Evolutionary conservation across 1,284 basidiomycete genomes (phyloP).

Genomic region (Cyathus olla): DNA sequence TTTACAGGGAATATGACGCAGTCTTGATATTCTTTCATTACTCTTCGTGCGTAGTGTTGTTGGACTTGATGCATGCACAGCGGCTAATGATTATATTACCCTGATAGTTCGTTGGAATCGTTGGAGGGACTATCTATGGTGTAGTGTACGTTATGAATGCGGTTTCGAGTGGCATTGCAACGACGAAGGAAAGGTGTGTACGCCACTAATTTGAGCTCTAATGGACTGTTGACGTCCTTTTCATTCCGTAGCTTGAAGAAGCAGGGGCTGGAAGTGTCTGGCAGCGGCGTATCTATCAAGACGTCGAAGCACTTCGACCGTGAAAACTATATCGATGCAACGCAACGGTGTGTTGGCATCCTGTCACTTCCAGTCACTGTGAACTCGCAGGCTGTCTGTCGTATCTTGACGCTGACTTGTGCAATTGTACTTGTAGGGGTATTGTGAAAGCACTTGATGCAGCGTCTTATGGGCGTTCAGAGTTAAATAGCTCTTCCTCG

Average conservation of each 20-base stretch:
- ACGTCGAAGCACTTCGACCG: slow-evolving; percentile 67
- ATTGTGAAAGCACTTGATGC: slow-evolving; percentile 52
- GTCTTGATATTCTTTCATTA: too few species aligned
- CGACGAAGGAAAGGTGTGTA: slow-evolving; percentile 61
- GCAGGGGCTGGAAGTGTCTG: slow-evolving; percentile 65
- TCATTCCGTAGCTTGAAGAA: slow-evolving; percentile 57
- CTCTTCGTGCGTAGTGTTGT: too few species aligned
- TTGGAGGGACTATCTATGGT: slow-evolving; percentile 55
- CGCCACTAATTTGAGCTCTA: background rate
- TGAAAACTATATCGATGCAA: slow-evolving; percentile 76
- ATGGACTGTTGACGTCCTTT: background rate
- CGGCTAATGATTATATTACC: too few species aligned
- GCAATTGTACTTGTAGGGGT: slow-evolving; percentile 34
- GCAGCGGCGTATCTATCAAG: slow-evolving; percentile 71
- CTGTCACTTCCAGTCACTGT: background rate
- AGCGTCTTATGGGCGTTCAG: slow-evolving; percentile 40
- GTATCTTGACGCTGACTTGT: background rate
- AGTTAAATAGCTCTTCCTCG: background rate
- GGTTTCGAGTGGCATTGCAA: slow-evolving; percentile 51
- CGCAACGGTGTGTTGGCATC: slow-evolving; percentile 65
- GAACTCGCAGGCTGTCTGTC: background rate
- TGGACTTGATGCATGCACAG: too few species aligned
- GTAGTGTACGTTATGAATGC: slow-evolving; percentile 45
- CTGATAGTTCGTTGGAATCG: slow-evolving; percentile 54
- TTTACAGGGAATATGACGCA: too few species aligned